These are phyloP conservation scores for Purshia tridentata DNA, from an alignment of 306 rosid genomes.

Conservation along the genomic window DNA sequence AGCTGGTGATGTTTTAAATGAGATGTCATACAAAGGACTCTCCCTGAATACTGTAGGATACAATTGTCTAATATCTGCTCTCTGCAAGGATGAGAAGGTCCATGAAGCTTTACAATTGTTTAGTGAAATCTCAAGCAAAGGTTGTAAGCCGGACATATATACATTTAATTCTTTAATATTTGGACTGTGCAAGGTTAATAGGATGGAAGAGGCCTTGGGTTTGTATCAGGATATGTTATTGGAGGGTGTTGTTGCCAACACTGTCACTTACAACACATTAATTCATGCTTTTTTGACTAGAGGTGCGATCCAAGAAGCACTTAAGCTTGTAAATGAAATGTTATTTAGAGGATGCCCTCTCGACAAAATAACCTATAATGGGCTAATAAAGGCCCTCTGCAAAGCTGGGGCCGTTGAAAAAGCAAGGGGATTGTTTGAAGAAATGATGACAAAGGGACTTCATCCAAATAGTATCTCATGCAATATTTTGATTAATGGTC, in stretches of 20 bases:
- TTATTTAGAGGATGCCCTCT: conserved; percentile 71
- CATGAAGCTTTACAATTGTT: conserved; percentile 57
- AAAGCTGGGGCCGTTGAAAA: conserved; percentile 68
- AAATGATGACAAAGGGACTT: conserved; percentile 74
- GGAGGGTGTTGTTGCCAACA: conserved; percentile 87
- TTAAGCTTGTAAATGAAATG: conserved; percentile 82
- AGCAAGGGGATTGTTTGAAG: conserved; percentile 66
- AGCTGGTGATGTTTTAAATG: conserved; percentile 55
- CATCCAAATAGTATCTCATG: conserved; percentile 50
- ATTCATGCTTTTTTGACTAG: conserved; percentile 61
- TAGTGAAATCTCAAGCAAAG: conserved; percentile 60
- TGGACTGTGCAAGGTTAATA: conserved; percentile 65
- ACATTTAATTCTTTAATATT: conserved; percentile 73
- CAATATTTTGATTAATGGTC: conserved; percentile 75
- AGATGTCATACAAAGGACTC: conserved; percentile 68
- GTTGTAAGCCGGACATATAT: conserved; percentile 80
- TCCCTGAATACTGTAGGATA: conserved; percentile 68
- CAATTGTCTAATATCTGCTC: conserved; percentile 68
- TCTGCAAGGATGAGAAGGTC: conserved; percentile 60
- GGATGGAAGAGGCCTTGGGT: conserved; percentile 64
- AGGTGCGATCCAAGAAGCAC: conserved; percentile 61
- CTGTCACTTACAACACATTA: conserved; percentile 80
- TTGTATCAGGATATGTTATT: conserved; percentile 68
- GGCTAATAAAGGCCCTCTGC: conserved; percentile 77
- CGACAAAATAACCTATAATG: conserved; percentile 74